These are phyloP conservation scores for Podosphaera leucotricha DNA, from an alignment of 2,329 filamentous ascomycete species.

Conservation along the genomic window DNA sequence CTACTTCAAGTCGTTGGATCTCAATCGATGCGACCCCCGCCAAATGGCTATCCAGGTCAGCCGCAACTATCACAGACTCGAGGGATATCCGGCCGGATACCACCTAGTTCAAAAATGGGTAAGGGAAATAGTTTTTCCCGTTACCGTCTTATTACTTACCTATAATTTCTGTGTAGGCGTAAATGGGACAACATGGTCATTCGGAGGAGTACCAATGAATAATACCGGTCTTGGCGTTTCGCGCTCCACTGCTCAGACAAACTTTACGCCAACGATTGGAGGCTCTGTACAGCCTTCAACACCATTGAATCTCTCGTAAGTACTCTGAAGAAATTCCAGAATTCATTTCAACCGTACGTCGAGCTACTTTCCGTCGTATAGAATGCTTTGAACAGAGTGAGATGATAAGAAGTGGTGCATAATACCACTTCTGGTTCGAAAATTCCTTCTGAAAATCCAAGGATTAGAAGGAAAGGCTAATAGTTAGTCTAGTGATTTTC, in stretches of 20 bases:
- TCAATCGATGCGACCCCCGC: slow-evolving; percentile 37
- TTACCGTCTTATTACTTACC: neutral
- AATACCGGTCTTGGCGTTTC: slow-evolving; percentile 28
- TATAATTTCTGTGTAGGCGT: slow-evolving; percentile 13
- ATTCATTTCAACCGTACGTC: neutral
- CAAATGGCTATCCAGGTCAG: slow-evolving; percentile 33
- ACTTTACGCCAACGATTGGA: slow-evolving; percentile 40
- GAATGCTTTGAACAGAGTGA: neutral
- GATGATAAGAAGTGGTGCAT: neutral
- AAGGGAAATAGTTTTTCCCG: slow-evolving; percentile 12
- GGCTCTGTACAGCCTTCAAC: slow-evolving; percentile 36
- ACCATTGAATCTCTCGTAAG: slow-evolving; percentile 40
- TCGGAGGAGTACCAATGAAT: slow-evolving; percentile 38
- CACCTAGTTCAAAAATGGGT: slow-evolving; percentile 43
- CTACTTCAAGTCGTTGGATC: slow-evolving; percentile 23
- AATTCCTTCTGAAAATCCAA: neutral
- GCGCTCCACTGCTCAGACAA: slow-evolving; percentile 30
- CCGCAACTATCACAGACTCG: slow-evolving; percentile 33
- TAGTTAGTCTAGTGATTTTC: slow-evolving; percentile 30
- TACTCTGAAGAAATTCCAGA: slow-evolving; percentile 10
- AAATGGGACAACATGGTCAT: slow-evolving; percentile 29
- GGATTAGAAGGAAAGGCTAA: neutral
- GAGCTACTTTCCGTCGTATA: neutral
- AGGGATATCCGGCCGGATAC: slow-evolving; percentile 33
- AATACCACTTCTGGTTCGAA: neutral